These are phyloP conservation scores for Hypholoma fasciculare DNA, from an alignment of 768 basidiomycete genomes.

Conservation along the genomic window DNA sequence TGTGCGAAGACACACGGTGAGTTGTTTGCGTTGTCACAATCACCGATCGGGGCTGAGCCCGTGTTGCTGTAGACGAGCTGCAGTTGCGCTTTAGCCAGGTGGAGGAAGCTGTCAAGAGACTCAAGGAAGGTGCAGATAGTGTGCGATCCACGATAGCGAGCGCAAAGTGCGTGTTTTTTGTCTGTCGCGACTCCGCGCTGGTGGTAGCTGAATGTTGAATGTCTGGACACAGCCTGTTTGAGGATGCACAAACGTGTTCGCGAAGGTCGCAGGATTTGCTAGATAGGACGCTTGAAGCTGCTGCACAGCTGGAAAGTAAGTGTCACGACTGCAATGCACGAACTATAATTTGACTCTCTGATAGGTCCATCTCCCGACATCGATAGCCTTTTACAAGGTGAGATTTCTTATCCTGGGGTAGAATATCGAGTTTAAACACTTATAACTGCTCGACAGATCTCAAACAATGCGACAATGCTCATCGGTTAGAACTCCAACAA, in stretches of 20 bases:
- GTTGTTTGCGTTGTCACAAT: conserved; percentile 17
- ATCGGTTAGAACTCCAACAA: conserved; percentile 61
- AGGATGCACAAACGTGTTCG: conserved; percentile 57
- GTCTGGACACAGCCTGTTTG: conserved; percentile 43
- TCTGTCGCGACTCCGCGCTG: background rate
- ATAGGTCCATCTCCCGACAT: conserved; percentile 47
- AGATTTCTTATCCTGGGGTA: background rate
- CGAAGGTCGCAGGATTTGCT: conserved; percentile 60
- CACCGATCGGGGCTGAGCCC: background rate
- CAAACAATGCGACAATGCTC: conserved; percentile 56
- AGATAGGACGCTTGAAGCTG: conserved; percentile 53
- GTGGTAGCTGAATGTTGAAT: background rate
- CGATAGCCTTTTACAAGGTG: conserved; percentile 57
- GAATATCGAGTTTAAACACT: background rate
- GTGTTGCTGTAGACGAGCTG: conserved; percentile 51
- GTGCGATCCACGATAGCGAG: conserved; percentile 52
- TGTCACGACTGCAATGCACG: background rate
- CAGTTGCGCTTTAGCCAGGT: conserved; percentile 50
- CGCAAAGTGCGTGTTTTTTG: conserved; percentile 38
- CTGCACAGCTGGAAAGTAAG: conserved; percentile 53
- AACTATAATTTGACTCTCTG: background rate
- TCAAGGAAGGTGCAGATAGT: conserved; percentile 59
- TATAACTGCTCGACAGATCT: conserved; percentile 44
- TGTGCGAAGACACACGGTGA: conserved; percentile 70
- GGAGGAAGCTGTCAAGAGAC: conserved; percentile 49